Conservation (phyloP, 192 early-diverging fungal species). For the Gryganskiella cystojenkinii region DNA sequence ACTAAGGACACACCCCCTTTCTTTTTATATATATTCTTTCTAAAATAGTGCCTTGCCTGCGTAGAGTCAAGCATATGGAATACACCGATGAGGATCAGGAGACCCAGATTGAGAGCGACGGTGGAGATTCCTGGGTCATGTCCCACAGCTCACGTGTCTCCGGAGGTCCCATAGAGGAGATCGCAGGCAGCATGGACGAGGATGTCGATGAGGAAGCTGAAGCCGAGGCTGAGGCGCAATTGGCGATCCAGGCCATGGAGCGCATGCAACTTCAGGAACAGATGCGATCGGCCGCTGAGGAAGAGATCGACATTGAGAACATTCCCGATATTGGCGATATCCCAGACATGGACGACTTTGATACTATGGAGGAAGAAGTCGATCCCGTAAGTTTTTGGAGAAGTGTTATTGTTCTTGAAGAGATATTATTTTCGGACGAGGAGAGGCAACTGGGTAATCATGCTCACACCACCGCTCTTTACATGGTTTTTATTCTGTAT, state of each 20-base stretch:
- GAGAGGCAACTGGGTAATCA: too few relatives aligned
- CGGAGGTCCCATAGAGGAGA: slow-evolving; percentile 45
- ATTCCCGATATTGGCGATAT: slow-evolving; percentile 92
- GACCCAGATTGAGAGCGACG: slow-evolving; percentile 69
- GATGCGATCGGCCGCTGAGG: slow-evolving; percentile 43
- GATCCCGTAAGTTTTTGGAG: slow-evolving; percentile 67
- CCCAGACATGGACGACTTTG: slow-evolving; percentile 86
- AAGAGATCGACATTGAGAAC: slow-evolving; percentile 71
- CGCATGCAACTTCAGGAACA: slow-evolving; percentile 50
- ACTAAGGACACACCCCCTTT: background rate
- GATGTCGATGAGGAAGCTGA: slow-evolving; percentile 75
- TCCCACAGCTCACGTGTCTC: slow-evolving; percentile 77
- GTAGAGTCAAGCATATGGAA: slow-evolving; percentile 86
- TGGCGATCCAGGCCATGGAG: slow-evolving; percentile 45
- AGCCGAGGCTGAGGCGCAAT: slow-evolving; percentile 65
- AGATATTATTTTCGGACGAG: too few relatives aligned
- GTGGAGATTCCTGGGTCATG: slow-evolving; percentile 84
- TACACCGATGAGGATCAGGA: slow-evolving; percentile 71
- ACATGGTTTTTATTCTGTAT: too few relatives aligned
- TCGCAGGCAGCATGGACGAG: slow-evolving; percentile 53
- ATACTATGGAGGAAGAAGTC: slow-evolving; percentile 78
- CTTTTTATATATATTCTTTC: background rate
- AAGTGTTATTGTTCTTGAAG: background rate
- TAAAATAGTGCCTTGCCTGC: slow-evolving; percentile 85
- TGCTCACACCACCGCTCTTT: too few relatives aligned